Base-by-base conservation (phyloP, 768 basidiomycete species). In the Tremella yokohamensis region DNA sequence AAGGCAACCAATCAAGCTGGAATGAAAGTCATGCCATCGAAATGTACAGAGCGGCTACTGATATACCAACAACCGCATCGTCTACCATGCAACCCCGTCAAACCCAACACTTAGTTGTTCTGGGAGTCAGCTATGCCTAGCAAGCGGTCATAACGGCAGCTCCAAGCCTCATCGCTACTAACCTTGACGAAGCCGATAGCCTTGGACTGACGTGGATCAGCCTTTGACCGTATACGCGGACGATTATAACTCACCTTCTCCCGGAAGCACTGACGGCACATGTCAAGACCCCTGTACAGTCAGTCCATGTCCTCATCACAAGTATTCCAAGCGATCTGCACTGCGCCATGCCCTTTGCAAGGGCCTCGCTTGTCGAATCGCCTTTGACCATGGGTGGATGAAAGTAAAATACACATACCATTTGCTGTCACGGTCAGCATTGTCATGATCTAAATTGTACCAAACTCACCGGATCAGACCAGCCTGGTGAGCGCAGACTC, bases 241-340 rank as follows among this genome's bases (percentile, higher is more conserved):
- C 45, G 12, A 1, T 8, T 4, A 58, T 22, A 34, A 29, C 64
- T 56, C 52, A 64, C 83, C 81, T 91, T 92, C 82, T 96, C 92
- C 70, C 92, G 88, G 88, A 94, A 96, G 81, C 92, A 96, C 80
- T 96, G 92, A 79, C 92, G 89, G 81, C 92, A 96, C 70, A 96
- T 87, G 81, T 94, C 90, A 68, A 94, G 85, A 57, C 92, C 91
- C 80, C 94, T 69, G 49, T n/a, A 56, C 48, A 24, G 42, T 45
- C 42, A 45, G 42, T 22, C 15, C 29, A 11, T 34, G 11, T 11
- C 4, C 29, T 34, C 29, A 11, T 34, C 29, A 34, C 29, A 4
- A 4, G 29, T n/a, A n/a, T n/a, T n/a, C n/a, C n/a, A n/a, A n/a
- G n/a, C n/a, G n/a, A n/a, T n/a, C n/a, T n/a, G n/a, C n/a, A n/a